Base-by-base conservation (phyloP, 2,329 filamentous ascomycete species). In the Venturia pyrina region DNA sequence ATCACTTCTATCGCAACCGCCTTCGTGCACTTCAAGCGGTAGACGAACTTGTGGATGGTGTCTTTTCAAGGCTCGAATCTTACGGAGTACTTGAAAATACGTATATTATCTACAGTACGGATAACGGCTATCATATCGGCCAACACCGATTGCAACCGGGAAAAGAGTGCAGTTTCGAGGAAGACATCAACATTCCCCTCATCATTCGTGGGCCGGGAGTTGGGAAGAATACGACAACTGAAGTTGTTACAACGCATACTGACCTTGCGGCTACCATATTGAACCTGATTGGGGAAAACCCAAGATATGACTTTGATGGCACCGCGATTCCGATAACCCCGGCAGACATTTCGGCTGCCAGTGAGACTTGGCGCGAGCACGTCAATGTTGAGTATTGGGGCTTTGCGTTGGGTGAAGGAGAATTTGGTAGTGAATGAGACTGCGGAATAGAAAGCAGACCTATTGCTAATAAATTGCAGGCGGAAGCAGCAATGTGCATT, bases 11-110 rank as follows among this genome's bases (percentile, higher is more conserved):
- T 68, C 78, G 82, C 3, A 71, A 74, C 28, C 78, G 83, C 3
- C 73, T 85, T 2, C 79, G 78, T 21, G 73, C 82, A 2, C 71
- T 85, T 4, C 82, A 85, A 68, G 75, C 80, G 1, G 82, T 85
- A 0, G 83, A 85, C 67, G 83, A 85, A 68, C 75, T 85, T 56
- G 77, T 85, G 5, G 79, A 81, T 21, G 69, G 71, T 0, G 68
- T 84, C 1, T 69, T 84, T 7, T 67, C 70, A 3, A 75, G 75
- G 0, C 73, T 85, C 1, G 75, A 79, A 13, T 66, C 74, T 5
- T 74, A 75, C 17, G 76, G 71, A 2, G 69, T 81, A 15, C 70
- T 82, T 21, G 77, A 83, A 4, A 80, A 83, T 63, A 83, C 76
- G 0, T 78, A 77, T 61, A 71, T 78, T 44, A 71, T 78, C 64